Conservation (phyloP, 2,329 filamentous ascomycete species). For the Talaromyces marneffei region DNA sequence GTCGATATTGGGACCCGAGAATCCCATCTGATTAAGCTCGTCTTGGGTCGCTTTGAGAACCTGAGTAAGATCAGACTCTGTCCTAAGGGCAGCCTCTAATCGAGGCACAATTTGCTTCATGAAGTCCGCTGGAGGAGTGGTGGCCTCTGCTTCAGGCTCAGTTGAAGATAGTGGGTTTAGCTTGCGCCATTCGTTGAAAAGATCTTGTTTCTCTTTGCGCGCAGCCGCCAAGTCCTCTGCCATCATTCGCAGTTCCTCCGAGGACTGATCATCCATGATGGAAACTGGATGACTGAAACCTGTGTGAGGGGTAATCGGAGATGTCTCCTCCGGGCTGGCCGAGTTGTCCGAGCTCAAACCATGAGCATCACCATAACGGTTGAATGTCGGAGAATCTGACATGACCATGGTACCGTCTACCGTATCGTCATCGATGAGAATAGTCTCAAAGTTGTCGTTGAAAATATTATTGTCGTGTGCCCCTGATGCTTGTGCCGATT, state of each 20-base stretch:
- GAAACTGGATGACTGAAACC: conserved; percentile 18
- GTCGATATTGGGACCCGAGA: conserved; percentile 26
- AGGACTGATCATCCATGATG: conserved; percentile 11
- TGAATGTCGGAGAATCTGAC: conserved; percentile 27
- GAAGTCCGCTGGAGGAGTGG: conserved; percentile 35
- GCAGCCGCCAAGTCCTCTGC: conserved; percentile 35
- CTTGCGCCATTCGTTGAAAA: conserved; percentile 38
- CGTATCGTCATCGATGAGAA: conserved; percentile 26
- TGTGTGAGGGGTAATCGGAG: conserved; percentile 12
- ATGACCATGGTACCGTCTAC: conserved; percentile 23
- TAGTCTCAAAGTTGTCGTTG: conserved; percentile 20
- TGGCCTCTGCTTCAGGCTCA: conserved; percentile 20
- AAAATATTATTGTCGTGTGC: conserved; percentile 20
- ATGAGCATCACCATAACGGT: neutral
- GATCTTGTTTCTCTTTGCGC: conserved; percentile 33
- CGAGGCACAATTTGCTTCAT: conserved; percentile 33
- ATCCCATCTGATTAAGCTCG: conserved; percentile 37
- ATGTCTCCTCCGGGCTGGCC: conserved; percentile 8
- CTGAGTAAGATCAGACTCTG: conserved; percentile 35
- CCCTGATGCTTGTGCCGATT: conserved; percentile 16
- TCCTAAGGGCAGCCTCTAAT: conserved; percentile 30
- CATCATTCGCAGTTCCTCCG: conserved; percentile 26
- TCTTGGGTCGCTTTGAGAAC: conserved; percentile 31
- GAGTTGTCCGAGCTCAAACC: neutral
- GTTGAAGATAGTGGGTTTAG: conserved; percentile 21